phyloP scores from a whole-genome alignment of 345 rosid species.

The Tarenaya hassleriana region DNA sequence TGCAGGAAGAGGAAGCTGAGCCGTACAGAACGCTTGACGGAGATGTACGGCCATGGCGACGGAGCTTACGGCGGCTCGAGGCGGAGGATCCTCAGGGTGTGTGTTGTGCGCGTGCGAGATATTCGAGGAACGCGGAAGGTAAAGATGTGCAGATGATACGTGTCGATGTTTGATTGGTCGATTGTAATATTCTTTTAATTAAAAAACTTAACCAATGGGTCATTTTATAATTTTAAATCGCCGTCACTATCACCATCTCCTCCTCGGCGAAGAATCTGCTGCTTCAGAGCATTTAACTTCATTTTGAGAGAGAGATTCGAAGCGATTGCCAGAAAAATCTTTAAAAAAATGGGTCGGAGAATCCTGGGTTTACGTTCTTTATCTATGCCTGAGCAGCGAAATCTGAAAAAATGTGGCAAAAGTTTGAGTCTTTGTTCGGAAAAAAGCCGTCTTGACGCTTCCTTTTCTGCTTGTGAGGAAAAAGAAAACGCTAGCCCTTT shows the following conservation, averaged over 20 bases:
- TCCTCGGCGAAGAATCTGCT: conserved; percentile 15
- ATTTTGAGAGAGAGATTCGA: not conserved
- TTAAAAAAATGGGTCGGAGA: not conserved
- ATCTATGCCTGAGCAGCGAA: not conserved
- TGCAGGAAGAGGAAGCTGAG: conserved; percentile 18
- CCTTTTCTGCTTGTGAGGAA: no score
- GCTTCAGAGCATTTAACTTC: conserved; percentile 25
- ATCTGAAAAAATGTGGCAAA: conserved; percentile 16
- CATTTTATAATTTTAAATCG: no score
- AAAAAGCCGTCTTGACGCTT: no score
- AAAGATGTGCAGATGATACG: no score
- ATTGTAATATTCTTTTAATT: no score
- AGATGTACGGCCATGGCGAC: conserved; percentile 29
- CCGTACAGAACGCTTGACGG: conserved; percentile 17
- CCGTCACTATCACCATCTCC: no score
- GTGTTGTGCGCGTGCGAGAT: no score
- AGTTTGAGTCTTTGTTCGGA: no score
- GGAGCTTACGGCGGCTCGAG: conserved; percentile 25
- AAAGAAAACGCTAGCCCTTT: no score
- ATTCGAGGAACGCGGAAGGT: no score
- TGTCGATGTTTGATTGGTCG: no score
- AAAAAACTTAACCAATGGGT: no score
- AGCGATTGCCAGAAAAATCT: not conserved
- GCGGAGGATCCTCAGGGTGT: not conserved
- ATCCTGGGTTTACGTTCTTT: conserved; percentile 11